Evolutionary conservation across 306 rosid species (phyloP).

Genomic region (Pterocarpus macrocarpus): DNA sequence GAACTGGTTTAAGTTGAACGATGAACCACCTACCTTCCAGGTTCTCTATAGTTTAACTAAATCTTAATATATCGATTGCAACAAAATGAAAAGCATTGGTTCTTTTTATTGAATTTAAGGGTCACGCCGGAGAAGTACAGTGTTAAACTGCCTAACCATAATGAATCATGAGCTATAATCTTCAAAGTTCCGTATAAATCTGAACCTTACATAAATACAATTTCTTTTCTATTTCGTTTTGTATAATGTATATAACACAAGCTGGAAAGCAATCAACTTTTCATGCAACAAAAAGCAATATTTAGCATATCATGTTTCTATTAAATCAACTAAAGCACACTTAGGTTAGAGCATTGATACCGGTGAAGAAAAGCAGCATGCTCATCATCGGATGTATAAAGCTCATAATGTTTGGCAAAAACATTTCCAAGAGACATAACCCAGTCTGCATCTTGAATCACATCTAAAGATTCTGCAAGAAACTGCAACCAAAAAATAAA

Average conservation of each 20-base stretch:
- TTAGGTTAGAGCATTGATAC: constrained; percentile 58
- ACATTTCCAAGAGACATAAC: constrained; percentile 89
- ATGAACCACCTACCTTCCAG: neutral
- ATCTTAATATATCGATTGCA: neutral
- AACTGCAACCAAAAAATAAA: constrained; percentile 70
- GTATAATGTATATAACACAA: neutral
- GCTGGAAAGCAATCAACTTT: constrained; percentile 11
- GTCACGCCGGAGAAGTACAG: neutral
- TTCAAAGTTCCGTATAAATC: constrained; percentile 1
- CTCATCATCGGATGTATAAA: constrained; percentile 87
- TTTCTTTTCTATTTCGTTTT: constrained; percentile 23
- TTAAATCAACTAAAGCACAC: constrained; percentile 37
- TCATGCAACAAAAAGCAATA: constrained; percentile 41
- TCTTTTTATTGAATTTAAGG: neutral
- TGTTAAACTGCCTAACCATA: constrained; percentile 5
- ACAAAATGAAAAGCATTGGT: neutral
- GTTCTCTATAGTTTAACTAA: constrained; percentile 1
- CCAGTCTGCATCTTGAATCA: constrained; percentile 91
- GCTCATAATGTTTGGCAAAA: constrained; percentile 88
- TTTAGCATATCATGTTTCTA: constrained; percentile 34
- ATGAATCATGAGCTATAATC: neutral
- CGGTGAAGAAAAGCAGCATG: constrained; percentile 96
- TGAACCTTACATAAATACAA: constrained; percentile 7
- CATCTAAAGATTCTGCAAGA: constrained; percentile 96
- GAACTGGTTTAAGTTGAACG: constrained; percentile 4